phyloP scores from a whole-genome alignment of 441 rosid species.

The Eruca vesicaria region DNA sequence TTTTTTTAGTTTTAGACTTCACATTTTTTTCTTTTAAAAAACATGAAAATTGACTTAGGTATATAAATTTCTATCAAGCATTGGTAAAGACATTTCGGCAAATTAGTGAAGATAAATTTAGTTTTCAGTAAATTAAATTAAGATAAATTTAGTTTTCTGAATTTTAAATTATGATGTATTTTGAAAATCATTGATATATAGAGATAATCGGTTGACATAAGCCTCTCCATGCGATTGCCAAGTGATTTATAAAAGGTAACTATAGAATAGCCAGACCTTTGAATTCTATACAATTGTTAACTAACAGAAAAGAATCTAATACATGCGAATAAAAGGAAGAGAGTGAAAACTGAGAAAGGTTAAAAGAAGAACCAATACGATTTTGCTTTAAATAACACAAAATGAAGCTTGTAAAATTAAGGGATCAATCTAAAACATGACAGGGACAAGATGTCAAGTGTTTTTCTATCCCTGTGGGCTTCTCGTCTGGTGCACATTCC shows the following conservation, averaged over 20 bases:
- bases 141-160: not conserved
- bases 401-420: conserved; percentile 18
- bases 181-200: not conserved
- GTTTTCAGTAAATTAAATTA: not conserved
- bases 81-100: not conserved
- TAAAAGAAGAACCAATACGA: conserved; percentile 20
- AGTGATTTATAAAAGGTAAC: not conserved
- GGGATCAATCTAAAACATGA: conserved; percentile 23
- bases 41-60: not conserved
- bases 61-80: not conserved
- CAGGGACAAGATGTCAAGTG: not conserved
- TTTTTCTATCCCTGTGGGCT: conserved; percentile 53
- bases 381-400: conserved; percentile 8
- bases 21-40: not conserved
- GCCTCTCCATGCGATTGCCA: not conserved
- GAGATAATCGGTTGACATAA: not conserved
- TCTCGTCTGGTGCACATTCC: conserved; percentile 54
- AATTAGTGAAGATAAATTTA: not conserved
- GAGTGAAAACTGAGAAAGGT: conserved; percentile 16
- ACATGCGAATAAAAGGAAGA: conserved; percentile 18
- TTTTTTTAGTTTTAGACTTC: not conserved
- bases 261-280: conserved; percentile 2
- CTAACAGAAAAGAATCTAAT: conserved; percentile 15
- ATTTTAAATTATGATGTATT: not conserved
- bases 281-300: conserved; percentile 28